Evolutionary conservation across 2,329 filamentous ascomycete genomes (phyloP).

Genomic region (Paecilomyces dactylethromorphus): DNA sequence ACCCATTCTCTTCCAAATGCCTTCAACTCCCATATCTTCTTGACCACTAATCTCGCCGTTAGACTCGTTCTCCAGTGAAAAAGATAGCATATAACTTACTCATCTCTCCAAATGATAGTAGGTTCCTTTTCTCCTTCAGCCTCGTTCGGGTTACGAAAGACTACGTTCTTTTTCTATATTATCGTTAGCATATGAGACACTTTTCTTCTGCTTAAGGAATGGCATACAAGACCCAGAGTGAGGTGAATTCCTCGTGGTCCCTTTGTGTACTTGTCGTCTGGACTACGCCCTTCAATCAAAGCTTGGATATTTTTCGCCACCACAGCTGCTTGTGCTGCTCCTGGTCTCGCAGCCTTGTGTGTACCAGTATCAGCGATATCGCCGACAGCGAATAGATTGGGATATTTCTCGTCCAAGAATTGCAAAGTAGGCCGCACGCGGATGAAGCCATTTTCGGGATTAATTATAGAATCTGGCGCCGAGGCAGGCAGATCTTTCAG

Average conservation of each 20-base stretch:
- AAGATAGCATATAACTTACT: slow-evolving; percentile 18
- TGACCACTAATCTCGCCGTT: slow-evolving; percentile 18
- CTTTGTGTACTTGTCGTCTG: slow-evolving; percentile 18
- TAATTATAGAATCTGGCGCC: slow-evolving; percentile 17
- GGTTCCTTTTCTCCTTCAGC: slow-evolving; percentile 28
- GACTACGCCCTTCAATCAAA: slow-evolving; percentile 20
- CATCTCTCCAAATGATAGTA: slow-evolving; percentile 21
- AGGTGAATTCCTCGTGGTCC: slow-evolving; percentile 27
- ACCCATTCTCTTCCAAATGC: slow-evolving; percentile 27
- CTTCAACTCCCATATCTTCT: slow-evolving; percentile 32
- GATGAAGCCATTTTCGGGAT: slow-evolving; percentile 28
- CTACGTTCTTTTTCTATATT: slow-evolving; percentile 27
- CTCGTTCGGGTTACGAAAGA: slow-evolving; percentile 30
- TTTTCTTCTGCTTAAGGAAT: not conserved
- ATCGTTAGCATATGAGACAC: slow-evolving; percentile 1
- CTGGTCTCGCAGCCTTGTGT: slow-evolving; percentile 28
- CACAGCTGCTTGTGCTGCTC: slow-evolving; percentile 22
- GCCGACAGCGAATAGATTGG: slow-evolving; percentile 27
- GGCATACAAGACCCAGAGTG: slow-evolving; percentile 26
- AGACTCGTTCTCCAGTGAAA: slow-evolving; percentile 3
- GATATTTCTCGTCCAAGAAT: slow-evolving; percentile 21
- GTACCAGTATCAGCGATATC: slow-evolving; percentile 31
- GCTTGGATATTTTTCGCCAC: slow-evolving; percentile 27
- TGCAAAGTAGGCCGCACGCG: slow-evolving; percentile 28
- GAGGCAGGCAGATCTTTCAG: slow-evolving; percentile 25